Base-by-base conservation (phyloP, 768 basidiomycete species). In the Paxillus ammoniavirescens region DNA sequence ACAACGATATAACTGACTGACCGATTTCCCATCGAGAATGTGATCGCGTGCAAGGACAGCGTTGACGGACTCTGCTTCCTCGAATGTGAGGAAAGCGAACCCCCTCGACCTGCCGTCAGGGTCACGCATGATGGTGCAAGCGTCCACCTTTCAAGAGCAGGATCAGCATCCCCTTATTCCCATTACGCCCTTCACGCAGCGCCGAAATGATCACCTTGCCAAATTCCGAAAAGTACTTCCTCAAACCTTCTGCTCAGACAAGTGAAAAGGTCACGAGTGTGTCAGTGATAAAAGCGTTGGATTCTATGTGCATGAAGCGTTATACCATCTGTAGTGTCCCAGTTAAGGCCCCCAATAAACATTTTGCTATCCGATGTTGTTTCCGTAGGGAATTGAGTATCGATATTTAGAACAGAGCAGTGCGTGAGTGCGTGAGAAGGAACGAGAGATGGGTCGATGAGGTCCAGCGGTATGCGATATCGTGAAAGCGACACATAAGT, bases 311-410 rank as follows among this genome's bases (percentile, higher is more conserved):
- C 59, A 55, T 57, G 59, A 38, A 65, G 63, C 26, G 63, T 62
- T 72, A 77, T 79, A 92, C 91, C 91, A 78, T 92, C 91, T 74
- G 86, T 89, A 66, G 91, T 93, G 67, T 91, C 89, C 91, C 91
- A 93, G 75, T 87, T 92, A 60, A 93, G 79, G 65, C 91, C 91
- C 62, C 91, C 91, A 70, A 93, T 85, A 77, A 93, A 93, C 80
- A 93, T 85, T 80, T 93, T 93, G 72, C 91, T 92, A 82, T 65
- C 65, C 59, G 66, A 58, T 42, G 26, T 5, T 28, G 55, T 50
- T 65, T 60, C 61, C 61, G 54, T 63, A 70, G 61, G 60, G 61
- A 68, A 65, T 62, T 46, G 65, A 46, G 56, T 61, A 58, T 56
- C 56, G 65, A 47, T 64, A 65, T 64, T 64, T 54, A 65, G 64